Conservation (phyloP, 805 yeast species). For the Saturnispora halmiae region DNA sequence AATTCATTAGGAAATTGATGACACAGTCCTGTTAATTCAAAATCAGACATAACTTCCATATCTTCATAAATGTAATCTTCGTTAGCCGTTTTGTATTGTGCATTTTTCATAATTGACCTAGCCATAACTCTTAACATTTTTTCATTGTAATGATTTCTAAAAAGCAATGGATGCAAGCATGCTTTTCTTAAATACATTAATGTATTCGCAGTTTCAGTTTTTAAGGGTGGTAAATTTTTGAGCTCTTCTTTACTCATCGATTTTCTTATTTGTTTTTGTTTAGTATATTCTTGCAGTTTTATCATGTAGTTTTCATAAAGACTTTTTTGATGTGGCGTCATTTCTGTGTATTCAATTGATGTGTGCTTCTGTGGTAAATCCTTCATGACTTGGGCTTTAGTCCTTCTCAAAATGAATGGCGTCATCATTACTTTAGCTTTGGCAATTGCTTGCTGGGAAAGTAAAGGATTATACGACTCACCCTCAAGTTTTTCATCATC, state of each 20-base stretch:
- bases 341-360: conserved; percentile 53
- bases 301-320: conserved; percentile 57
- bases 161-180: conserved; percentile 82
- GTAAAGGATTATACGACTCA: conserved; percentile 58
- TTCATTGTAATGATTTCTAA: conserved; percentile 57
- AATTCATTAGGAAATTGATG: conserved; percentile 61
- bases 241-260: conserved; percentile 25
- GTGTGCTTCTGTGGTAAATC: conserved; percentile 77
- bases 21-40: conserved; percentile 72
- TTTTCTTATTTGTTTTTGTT: conserved; percentile 38
- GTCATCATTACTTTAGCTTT: conserved; percentile 98
- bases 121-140: conserved; percentile 57
- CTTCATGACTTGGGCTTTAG: conserved; percentile 83
- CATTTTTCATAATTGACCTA: conserved; percentile 68
- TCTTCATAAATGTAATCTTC: conserved; percentile 75
- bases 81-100: conserved; percentile 70
- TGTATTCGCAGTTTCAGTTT: conserved; percentile 41
- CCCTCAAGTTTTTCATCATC: conserved; percentile 32
- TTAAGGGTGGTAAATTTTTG: conserved; percentile 27
- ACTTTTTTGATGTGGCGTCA: conserved; percentile 43
- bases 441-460: conserved; percentile 83
- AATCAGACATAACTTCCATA: conserved; percentile 91
- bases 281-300: conserved; percentile 32
- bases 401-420: conserved; percentile 89
- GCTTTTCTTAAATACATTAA: conserved; percentile 90